Evolutionary conservation across 2,329 filamentous ascomycete species (phyloP), one percentile per base, ranked within the genome.

Genomic region (Fusarium subglutinans): DNA sequence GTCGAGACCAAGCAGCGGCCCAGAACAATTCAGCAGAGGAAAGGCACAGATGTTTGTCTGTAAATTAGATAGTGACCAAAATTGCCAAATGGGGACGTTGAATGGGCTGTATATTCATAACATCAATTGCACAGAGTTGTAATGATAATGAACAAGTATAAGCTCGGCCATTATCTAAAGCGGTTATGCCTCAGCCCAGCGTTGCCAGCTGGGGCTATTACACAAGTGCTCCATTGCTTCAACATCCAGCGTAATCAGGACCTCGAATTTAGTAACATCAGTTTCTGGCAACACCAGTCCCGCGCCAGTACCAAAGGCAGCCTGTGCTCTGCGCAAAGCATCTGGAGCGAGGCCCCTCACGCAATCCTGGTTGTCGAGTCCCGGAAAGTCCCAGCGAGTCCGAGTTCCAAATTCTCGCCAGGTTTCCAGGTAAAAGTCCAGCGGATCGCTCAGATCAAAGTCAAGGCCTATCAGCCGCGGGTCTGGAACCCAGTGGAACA

Each of bases 161-260:
- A 28, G 8, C 5, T 47, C 24, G 0, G 2, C 5, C 12, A 28
- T 14, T 1, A 5, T 28, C 17, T 26, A 26, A 1, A 13, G 11
- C 0, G 9, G 4, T 5, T 6, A 1, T 10, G 4, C 9, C 30
- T 13, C 10, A 7, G 0, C 17, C 5, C 3, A 35, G 5, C 8
- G 15, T 10, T 35, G 5, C 30, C 48, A 35, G 28, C 15, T 51
- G 22, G 0, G 6, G 3, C 30, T 14, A 1, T 11, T 13, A 24
- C 22, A 10, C 15, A 24, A 3, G 12, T 18, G 7, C 15, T n/a
- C 8, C 22, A 51, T 51, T 35, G 48, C 30, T 5, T 35, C 11
- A 24, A 35, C 22, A 10, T 35, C 11, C 8, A 51, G 17, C 1
- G 22, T 51, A 8, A 35, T 14, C 8, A 51, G 2, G 2, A 51